Base-by-base conservation (phyloP, 345 rosid species). In the Chamaenerion angustifolium region DNA sequence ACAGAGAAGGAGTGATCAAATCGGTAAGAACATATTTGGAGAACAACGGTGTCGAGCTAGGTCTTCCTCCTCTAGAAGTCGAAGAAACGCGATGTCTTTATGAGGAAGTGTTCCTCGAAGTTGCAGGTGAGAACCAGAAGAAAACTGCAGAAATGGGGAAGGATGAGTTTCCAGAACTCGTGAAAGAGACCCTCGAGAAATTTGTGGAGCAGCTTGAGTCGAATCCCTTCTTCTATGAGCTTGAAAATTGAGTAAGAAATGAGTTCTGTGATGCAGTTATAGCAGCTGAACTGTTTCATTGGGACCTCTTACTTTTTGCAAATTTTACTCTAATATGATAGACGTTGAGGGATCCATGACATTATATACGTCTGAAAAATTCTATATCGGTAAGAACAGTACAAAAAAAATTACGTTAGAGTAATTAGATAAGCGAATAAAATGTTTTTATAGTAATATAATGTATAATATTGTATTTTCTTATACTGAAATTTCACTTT, bases 21-120 rank as follows among this genome's bases (percentile, higher is more conserved):
- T 50, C 62, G 43, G 66, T 80, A 58, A 58, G 74, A 68, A 53
- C 19, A 53, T 75, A 76, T 64, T 70, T 88, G 19, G 71, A 71
- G 66, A 49, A 69, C 59, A 79, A 72, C 12, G 87, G 85, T 12
- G 60, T 61, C 42, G 79, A 82, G 56, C 52, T 78, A 37, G 97
- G 97, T 16, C 64, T 88, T 75, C 97, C 97, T 31, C 81, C 81
- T 17, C 19, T 71, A 13, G 69, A 84, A 60, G 71, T 78, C 40
- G 78, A 75, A 10, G 95, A 85, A 49, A 56, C 83, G 7, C 75
- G 64, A 45, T 23, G 48, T 64, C 72, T 85, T 12, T 85, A 85
- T 17, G 81, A 78, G 55, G 68, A 67, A 1, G 69, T 80, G 42
- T 76, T 82, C 37, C 37, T 31, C 45, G 59, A 78, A 25, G 77